phyloP scores from a whole-genome alignment of 2,329 filamentous ascomycete genomes.

The Bimuria novae-zelandiae region DNA sequence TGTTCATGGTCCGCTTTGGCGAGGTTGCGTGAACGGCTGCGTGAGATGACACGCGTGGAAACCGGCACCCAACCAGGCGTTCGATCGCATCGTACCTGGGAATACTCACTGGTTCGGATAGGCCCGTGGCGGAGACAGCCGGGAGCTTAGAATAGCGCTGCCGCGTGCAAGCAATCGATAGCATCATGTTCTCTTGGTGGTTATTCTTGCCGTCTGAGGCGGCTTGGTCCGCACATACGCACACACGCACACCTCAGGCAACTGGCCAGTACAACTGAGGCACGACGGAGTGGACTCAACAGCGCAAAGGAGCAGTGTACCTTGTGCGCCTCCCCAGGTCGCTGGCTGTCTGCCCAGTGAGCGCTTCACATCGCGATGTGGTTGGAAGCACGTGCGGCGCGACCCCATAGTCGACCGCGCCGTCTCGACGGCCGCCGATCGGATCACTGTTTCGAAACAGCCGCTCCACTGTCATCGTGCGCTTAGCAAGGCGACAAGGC shows the following conservation, averaged over 20 bases:
- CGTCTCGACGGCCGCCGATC: conserved; percentile 5
- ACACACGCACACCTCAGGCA: conserved; percentile 1
- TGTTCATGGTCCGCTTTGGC: conserved; percentile 10
- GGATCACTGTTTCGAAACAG: conserved; percentile 5
- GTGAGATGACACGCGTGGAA: neutral
- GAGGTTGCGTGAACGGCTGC: conserved; percentile 11
- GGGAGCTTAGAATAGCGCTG: conserved; percentile 24
- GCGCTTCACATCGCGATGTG: conserved; percentile 1
- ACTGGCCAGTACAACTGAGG: neutral
- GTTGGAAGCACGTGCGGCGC: conserved; percentile 10
- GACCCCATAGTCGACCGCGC: conserved; percentile 4
- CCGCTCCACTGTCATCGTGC: conserved; percentile 1
- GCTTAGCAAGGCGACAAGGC: conserved; percentile 7
- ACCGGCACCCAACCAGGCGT: neutral
- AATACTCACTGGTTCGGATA: conserved; percentile 12
- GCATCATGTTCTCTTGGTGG: neutral
- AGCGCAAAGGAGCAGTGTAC: neutral
- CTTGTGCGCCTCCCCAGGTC: conserved; percentile 3
- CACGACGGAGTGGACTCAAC: neutral
- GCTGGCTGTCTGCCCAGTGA: neutral
- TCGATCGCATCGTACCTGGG: neutral
- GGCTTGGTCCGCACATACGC: too few species aligned
- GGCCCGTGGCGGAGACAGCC: conserved; percentile 4
- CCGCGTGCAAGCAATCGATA: conserved; percentile 12
- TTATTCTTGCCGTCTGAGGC: conserved; percentile 11